Percentiles rank a stretch among this genome's conserved stretches.
Evolutionary conservation across 1,284 basidiomycete species (phyloP).

Genomic region (Ceratobasidium sp.): DNA sequence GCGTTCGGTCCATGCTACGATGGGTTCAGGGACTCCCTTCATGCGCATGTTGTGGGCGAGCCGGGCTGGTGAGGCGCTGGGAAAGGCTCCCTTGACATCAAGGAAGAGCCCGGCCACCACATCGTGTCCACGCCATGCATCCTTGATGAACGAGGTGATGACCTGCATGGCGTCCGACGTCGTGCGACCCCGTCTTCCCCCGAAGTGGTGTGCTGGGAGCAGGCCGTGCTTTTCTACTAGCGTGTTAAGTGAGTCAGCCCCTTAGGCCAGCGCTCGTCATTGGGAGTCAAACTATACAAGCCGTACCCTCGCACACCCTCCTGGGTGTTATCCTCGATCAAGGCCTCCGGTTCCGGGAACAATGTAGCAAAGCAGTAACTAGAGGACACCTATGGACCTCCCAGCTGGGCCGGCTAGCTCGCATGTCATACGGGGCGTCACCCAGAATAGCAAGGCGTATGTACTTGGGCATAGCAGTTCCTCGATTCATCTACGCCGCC

Average conservation of each 20-base stretch:
- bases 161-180: constrained; percentile 59
- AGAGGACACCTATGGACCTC: too few relatives aligned
- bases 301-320: constrained; percentile 33
- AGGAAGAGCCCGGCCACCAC: constrained; percentile 45
- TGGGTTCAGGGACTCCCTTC: not conserved
- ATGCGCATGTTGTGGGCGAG: constrained; percentile 57
- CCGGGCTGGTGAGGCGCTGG: constrained; percentile 53
- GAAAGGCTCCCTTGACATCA: constrained; percentile 53
- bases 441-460: too few relatives aligned
- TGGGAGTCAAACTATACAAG: too few relatives aligned
- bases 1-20: constrained; percentile 17
- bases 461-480: too few relatives aligned
- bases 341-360: too few relatives aligned
- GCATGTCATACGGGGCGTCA: too few relatives aligned
- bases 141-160: constrained; percentile 54
- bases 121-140: constrained; percentile 46
- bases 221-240: constrained; percentile 53
- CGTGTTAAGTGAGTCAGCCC: constrained; percentile 50
- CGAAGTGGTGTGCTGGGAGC: constrained; percentile 56
- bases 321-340: too few relatives aligned
- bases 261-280: too few relatives aligned
- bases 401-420: too few relatives aligned
- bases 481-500: too few relatives aligned
- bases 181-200: constrained; percentile 56
- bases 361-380: too few relatives aligned